Conservation (phyloP, 2,329 filamentous ascomycete genomes). For the Fusarium armeniacum region DNA sequence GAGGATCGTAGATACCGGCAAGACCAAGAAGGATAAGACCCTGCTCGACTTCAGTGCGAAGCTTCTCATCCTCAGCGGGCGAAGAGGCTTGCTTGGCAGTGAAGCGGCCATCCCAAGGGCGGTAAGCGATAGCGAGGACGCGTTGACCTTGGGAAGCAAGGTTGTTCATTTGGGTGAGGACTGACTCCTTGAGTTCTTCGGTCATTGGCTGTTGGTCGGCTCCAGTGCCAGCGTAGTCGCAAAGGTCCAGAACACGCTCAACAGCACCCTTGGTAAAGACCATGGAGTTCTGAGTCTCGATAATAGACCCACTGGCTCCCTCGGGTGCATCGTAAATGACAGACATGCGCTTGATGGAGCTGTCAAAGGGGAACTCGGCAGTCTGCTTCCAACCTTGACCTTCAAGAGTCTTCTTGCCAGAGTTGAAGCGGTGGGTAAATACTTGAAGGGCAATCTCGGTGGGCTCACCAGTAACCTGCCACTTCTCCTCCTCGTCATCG, state of each 20-base stretch:
- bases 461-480: constrained; percentile 78
- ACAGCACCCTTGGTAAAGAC: constrained; percentile 75
- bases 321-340: constrained; percentile 73
- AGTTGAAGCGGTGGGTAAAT: constrained; percentile 77
- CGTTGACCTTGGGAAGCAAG: constrained; percentile 78
- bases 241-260: constrained; percentile 71
- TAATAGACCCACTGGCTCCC: constrained; percentile 56
- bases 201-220: constrained; percentile 62
- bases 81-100: constrained; percentile 53
- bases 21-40: constrained; percentile 83
- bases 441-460: constrained; percentile 84
- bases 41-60: constrained; percentile 74
- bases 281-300: constrained; percentile 62
- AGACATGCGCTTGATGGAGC: constrained; percentile 83
- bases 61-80: constrained; percentile 58
- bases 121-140: constrained; percentile 78
- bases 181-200: constrained; percentile 63
- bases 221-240: constrained; percentile 62
- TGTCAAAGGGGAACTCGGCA: constrained; percentile 84
- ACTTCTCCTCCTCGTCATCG: constrained; percentile 67
- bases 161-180: constrained; percentile 68
- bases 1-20: constrained; percentile 88
- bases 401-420: constrained; percentile 68
- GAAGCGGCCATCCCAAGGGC: constrained; percentile 68
- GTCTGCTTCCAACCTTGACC: constrained; percentile 71